Conservation (phyloP, 305 asterid genomes). For the Fraxinus nigra region DNA sequence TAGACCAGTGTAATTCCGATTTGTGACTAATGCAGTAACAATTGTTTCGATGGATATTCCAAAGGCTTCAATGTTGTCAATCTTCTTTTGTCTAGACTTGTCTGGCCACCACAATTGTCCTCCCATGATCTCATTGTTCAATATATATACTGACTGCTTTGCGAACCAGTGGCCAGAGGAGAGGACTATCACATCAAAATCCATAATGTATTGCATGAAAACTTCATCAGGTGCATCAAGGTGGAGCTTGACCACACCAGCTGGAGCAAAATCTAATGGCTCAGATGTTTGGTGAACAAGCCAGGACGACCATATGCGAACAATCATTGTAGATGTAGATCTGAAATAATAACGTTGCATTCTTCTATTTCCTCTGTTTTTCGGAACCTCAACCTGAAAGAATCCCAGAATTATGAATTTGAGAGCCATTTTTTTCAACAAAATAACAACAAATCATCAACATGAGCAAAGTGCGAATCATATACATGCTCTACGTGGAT, state of each 20-base stretch:
- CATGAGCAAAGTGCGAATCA: background rate
- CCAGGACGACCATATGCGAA: conserved; percentile 98
- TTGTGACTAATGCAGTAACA: conserved; percentile 62
- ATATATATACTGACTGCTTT: conserved; percentile 74
- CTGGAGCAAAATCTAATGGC: conserved; percentile 67
- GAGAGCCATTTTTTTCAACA: background rate
- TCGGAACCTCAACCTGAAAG: conserved; percentile 83
- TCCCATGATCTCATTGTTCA: conserved; percentile 86
- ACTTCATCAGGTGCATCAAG: conserved; percentile 81
- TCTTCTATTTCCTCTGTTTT: conserved; percentile 68
- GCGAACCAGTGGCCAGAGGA: conserved; percentile 99
- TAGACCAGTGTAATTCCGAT: conserved; percentile 74
- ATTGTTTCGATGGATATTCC: conserved; percentile 78
- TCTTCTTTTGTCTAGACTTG: conserved; percentile 47
- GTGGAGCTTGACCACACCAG: conserved; percentile 71
- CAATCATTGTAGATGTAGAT: conserved; percentile 80
- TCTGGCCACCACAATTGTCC: conserved; percentile 94
- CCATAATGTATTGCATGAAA: conserved; percentile 67
- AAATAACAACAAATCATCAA: background rate
- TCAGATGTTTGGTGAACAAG: conserved; percentile 78
- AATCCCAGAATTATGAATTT: conserved; percentile 6
- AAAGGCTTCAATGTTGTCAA: conserved; percentile 68
- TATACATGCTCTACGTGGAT: background rate
- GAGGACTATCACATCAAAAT: conserved; percentile 73
- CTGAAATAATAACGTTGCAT: conserved; percentile 85